Evolutionary conservation across 192 early-diverging fungal species (phyloP).

Genomic region (Backusella australiensis): DNA sequence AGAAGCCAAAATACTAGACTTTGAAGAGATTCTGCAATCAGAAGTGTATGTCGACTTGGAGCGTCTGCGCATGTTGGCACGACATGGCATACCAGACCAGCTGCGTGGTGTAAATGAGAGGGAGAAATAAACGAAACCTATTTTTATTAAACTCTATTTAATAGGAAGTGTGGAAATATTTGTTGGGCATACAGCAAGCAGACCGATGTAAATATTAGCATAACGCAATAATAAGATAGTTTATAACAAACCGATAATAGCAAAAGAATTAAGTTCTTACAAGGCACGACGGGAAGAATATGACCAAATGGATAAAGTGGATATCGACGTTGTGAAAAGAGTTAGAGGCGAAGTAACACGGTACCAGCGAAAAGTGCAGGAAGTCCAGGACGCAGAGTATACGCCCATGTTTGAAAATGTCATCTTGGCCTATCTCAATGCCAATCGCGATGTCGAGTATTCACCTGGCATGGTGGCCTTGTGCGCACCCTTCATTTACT

Average conservation of each 20-base stretch:
- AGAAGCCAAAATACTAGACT: conserved; percentile 55
- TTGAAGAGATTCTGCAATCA: conserved; percentile 71
- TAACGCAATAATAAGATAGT: no score
- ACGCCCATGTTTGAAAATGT: conserved; percentile 69
- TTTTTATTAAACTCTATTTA: not conserved
- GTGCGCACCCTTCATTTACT: conserved; percentile 79
- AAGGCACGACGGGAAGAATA: conserved; percentile 62
- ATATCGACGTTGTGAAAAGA: conserved; percentile 64
- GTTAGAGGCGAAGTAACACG: conserved; percentile 74
- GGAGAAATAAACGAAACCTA: not conserved
- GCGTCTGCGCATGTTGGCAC: conserved; percentile 67
- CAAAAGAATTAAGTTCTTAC: conserved; percentile 57
- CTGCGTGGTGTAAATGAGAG: conserved; percentile 54
- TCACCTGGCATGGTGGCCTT: conserved; percentile 68
- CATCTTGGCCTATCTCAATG: conserved; percentile 77
- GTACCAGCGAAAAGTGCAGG: conserved; percentile 47
- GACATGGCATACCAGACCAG: conserved; percentile 81
- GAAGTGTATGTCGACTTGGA: conserved; percentile 84
- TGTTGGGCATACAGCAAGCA: conserved; percentile 77
- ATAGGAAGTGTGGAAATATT: conserved; percentile 82
- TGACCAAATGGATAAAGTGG: conserved; percentile 66
- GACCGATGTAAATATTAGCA: conserved; percentile 57
- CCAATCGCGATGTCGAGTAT: conserved; percentile 74
- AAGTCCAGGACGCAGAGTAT: conserved; percentile 2
- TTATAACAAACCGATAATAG: not conserved